phyloP scores from a whole-genome alignment of 1,284 basidiomycete species.

The Uromyces viciae-fabae region DNA sequence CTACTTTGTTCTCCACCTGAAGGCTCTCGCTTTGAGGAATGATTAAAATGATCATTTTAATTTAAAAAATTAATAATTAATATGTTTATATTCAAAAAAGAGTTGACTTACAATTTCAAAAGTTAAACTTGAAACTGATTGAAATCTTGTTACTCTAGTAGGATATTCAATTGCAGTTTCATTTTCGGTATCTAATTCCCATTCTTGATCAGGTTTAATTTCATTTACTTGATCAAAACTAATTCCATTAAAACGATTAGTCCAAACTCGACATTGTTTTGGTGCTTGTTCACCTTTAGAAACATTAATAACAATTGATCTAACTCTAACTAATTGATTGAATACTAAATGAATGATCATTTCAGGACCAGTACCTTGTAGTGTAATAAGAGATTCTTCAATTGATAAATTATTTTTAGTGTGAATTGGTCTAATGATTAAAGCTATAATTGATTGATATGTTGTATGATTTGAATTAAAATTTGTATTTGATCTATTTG shows the following conservation, averaged over 20 bases:
- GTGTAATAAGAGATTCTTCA: constrained; percentile 19
- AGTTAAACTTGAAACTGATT: constrained; percentile 41
- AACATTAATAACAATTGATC: constrained; percentile 28
- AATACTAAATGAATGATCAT: constrained; percentile 41
- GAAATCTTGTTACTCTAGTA: constrained; percentile 34
- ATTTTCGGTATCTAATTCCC: constrained; percentile 18
- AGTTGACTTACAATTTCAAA: constrained; percentile 30
- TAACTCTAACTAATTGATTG: constrained; percentile 25
- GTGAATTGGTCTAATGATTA: constrained; percentile 30
- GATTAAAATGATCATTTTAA: background rate
- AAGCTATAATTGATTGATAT: too few relatives aligned
- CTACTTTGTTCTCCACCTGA: constrained; percentile 28
- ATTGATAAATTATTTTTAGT: constrained; percentile 19
- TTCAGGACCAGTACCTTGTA: constrained; percentile 31
- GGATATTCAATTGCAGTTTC: constrained; percentile 40
- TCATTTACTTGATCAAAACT: constrained; percentile 28
- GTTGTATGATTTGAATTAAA: background rate
- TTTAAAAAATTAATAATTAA: too few relatives aligned
- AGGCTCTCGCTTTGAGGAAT: constrained; percentile 12
- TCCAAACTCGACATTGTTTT: constrained; percentile 19
- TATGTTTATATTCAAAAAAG: too few relatives aligned
- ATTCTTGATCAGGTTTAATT: constrained; percentile 38
- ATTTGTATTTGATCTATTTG: background rate
- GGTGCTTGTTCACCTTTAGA: constrained; percentile 27
- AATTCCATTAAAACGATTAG: constrained; percentile 18